These are phyloP conservation scores for Bruguiera gymnorhiza DNA, from an alignment of 345 rosid species.

Conservation along the genomic window DNA sequence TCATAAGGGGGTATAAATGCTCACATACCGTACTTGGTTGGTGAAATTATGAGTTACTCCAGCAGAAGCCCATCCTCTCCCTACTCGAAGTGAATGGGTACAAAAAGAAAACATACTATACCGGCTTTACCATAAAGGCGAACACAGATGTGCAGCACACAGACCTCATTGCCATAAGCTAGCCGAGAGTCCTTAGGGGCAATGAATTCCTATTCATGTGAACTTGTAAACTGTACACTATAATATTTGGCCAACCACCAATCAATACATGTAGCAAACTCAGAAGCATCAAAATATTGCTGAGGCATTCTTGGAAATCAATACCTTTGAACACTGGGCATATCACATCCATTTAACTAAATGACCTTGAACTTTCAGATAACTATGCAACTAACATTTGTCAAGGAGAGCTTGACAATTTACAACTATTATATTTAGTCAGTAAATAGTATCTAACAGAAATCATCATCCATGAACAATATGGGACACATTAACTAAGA, in stretches of 20 bases:
- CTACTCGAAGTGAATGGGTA: slow-evolving; percentile 85
- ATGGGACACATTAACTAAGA: too few relatives aligned
- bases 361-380: background rate
- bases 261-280: slow-evolving; percentile 9
- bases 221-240: slow-evolving; percentile 1
- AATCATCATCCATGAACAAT: background rate
- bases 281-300: slow-evolving; percentile 14
- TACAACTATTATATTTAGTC: background rate
- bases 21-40: slow-evolving; percentile 97
- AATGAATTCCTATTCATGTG: background rate
- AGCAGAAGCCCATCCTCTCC: slow-evolving; percentile 99
- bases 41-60: slow-evolving; percentile 91
- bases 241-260: slow-evolving; percentile 6
- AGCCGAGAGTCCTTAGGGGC: slow-evolving; percentile 19
- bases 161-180: slow-evolving; percentile 20
- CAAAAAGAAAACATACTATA: slow-evolving; percentile 49
- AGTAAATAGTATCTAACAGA: background rate
- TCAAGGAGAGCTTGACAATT: background rate
- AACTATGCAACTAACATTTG: background rate
- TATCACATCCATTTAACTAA: background rate
- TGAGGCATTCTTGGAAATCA: slow-evolving; percentile 13
- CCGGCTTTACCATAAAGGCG: slow-evolving; percentile 39
- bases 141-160: slow-evolving; percentile 15
- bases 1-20: slow-evolving; percentile 64
- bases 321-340: background rate